Conservation (phyloP, 108 stramenopile species). For the Asterionellopsis glacialis region DNA sequence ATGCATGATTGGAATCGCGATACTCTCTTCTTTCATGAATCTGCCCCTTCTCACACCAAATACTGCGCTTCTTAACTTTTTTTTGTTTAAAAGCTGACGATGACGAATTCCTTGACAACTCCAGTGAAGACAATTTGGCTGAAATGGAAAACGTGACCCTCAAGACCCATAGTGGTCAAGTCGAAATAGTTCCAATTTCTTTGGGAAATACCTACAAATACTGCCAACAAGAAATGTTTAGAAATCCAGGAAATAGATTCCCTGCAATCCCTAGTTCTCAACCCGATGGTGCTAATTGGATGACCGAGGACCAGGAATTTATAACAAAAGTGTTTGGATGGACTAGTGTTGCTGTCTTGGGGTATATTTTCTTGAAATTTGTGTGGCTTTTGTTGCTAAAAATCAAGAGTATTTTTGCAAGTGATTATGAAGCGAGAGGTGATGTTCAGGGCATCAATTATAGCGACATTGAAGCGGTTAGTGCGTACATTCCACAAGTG, state of each 20-base stretch:
- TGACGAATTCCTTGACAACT: not conserved
- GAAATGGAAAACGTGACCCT: not conserved
- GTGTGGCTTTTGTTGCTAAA: not conserved
- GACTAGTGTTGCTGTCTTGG: slow-evolving; percentile 29
- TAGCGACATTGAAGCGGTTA: slow-evolving; percentile 38
- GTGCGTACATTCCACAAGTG: slow-evolving; percentile 72
- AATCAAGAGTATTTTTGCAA: not conserved
- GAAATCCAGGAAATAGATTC: slow-evolving; percentile 8
- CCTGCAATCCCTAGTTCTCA: slow-evolving; percentile 49
- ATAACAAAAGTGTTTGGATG: slow-evolving; percentile 61
- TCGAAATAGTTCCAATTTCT: not conserved
- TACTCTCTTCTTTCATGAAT: slow-evolving; percentile 5
- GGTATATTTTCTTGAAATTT: slow-evolving; percentile 3
- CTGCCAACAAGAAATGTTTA: slow-evolving; percentile 35
- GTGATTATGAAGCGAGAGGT: not conserved
- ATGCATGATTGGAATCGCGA: not conserved
- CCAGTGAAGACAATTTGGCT: not conserved
- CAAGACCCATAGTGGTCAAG: not conserved
- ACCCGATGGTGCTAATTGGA: slow-evolving; percentile 50
- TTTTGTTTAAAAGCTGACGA: too few species aligned
- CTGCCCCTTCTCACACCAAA: slow-evolving; percentile 11
- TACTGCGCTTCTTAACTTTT: not conserved
- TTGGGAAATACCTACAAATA: slow-evolving; percentile 8
- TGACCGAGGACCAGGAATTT: slow-evolving; percentile 67
- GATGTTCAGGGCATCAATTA: slow-evolving; percentile 58